Conservation (phyloP, 768 basidiomycete genomes). For the Rhizopogon vulgaris region DNA sequence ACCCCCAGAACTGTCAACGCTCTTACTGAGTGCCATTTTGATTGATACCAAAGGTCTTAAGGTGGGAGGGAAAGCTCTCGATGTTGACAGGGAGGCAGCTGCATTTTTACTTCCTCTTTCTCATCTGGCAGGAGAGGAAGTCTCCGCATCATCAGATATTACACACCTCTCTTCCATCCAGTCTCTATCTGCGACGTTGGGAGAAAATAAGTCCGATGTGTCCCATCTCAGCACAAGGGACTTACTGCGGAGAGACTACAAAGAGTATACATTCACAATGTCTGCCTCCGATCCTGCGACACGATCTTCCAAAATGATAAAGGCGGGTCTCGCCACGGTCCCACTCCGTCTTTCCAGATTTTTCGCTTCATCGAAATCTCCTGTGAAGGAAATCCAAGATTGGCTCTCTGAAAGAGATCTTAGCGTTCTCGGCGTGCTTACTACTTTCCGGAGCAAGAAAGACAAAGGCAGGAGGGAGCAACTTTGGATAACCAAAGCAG, state of each 20-base stretch:
- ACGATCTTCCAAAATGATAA: slow-evolving; percentile 28
- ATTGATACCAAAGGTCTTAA: slow-evolving; percentile 85
- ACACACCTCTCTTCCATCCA: slow-evolving; percentile 33
- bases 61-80: slow-evolving; percentile 68
- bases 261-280: slow-evolving; percentile 64
- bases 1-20: slow-evolving; percentile 59
- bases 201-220: slow-evolving; percentile 57
- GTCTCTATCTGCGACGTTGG: slow-evolving; percentile 40
- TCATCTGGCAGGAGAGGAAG: slow-evolving; percentile 28
- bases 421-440: slow-evolving; percentile 73
- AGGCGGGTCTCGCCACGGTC: slow-evolving; percentile 78
- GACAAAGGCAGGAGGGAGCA: slow-evolving; percentile 63
- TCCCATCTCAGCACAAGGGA: slow-evolving; percentile 65
- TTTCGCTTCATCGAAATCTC: slow-evolving; percentile 25
- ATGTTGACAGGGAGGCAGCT: slow-evolving; percentile 58
- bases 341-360: slow-evolving; percentile 54
- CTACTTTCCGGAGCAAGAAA: slow-evolving; percentile 50
- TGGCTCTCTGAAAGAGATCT: slow-evolving; percentile 69
- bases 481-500: slow-evolving; percentile 52
- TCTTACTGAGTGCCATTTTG: slow-evolving; percentile 76
- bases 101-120: slow-evolving; percentile 58
- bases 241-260: slow-evolving; percentile 91
- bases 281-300: slow-evolving; percentile 20
- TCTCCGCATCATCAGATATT: slow-evolving; percentile 24
- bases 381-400: slow-evolving; percentile 21